Conservation (phyloP, 2,329 filamentous ascomycete species). For the Rhytidhysteron rufulum region DNA sequence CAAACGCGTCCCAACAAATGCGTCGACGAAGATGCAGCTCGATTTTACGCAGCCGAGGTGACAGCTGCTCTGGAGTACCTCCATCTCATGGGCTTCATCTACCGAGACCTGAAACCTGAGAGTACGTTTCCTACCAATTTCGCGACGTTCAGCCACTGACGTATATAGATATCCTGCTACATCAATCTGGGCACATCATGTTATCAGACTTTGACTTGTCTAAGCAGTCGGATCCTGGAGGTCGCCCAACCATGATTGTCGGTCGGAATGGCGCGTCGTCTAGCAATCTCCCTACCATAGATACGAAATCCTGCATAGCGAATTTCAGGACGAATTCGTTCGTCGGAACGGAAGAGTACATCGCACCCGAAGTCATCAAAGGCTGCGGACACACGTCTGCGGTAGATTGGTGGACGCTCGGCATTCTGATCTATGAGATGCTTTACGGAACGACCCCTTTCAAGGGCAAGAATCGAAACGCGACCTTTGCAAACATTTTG, state of each 20-base stretch:
- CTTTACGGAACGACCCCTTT: constrained; percentile 97
- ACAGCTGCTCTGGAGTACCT: constrained; percentile 95
- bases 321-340: constrained; percentile 99
- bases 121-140: constrained; percentile 55
- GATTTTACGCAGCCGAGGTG: constrained; percentile 96
- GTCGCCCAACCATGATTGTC: constrained; percentile 96
- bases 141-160: constrained; percentile 32
- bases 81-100: constrained; percentile 99
- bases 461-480: constrained; percentile 98
- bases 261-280: constrained; percentile 78
- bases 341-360: constrained; percentile 97
- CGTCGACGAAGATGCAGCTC: constrained; percentile 91
- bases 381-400: constrained; percentile 97
- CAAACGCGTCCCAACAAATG: constrained; percentile 97
- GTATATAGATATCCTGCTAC: constrained; percentile 79
- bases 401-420: constrained; percentile 98
- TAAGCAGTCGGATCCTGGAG: constrained; percentile 93
- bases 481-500: constrained; percentile 95
- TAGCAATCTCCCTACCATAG: constrained; percentile 88
- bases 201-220: constrained; percentile 97
- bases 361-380: constrained; percentile 97
- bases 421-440: constrained; percentile 98
- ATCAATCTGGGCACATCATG: constrained; percentile 99
- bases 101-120: constrained; percentile 95
- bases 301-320: constrained; percentile 96